phyloP scores from a whole-genome alignment of 2,329 filamentous ascomycete species.

The Aschersonia sp. region DNA sequence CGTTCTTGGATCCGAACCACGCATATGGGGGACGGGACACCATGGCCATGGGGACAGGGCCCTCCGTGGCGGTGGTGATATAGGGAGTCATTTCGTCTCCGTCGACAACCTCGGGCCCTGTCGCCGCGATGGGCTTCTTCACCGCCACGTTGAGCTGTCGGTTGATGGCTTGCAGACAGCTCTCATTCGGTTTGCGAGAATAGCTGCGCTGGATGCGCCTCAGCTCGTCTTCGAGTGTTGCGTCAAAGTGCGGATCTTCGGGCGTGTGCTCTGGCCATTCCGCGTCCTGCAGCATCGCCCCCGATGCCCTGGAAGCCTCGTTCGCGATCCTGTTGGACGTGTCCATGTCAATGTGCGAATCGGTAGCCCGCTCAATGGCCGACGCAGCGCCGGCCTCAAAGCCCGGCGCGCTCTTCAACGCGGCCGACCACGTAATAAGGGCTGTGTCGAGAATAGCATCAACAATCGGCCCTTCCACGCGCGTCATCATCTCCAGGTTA shows the following conservation, averaged over 20 bases:
- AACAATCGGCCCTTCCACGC: constrained; percentile 63
- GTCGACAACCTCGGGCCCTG: constrained; percentile 37
- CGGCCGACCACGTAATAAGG: constrained; percentile 51
- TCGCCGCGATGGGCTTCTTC: constrained; percentile 31
- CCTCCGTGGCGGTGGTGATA: constrained; percentile 25
- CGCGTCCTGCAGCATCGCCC: not conserved
- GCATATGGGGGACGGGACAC: constrained; percentile 58
- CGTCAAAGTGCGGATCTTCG: constrained; percentile 49
- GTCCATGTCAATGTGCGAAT: not conserved
- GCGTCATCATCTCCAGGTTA: constrained; percentile 70
- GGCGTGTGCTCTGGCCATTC: constrained; percentile 39
- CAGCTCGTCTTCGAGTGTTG: constrained; percentile 44
- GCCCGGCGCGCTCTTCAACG: not conserved
- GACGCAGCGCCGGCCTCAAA: not conserved
- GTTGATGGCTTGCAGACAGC: constrained; percentile 41
- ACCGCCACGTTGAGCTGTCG: constrained; percentile 51
- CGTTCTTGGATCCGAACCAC: constrained; percentile 41
- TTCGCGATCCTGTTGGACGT: not conserved
- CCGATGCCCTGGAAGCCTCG: not conserved
- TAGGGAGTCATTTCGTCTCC: constrained; percentile 53
- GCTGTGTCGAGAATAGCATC: constrained; percentile 64
- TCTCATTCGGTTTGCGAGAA: constrained; percentile 33
- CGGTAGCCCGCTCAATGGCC: not conserved
- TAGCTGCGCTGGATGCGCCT: constrained; percentile 44
- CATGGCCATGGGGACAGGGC: constrained; percentile 55